Conservation (phyloP, 179 eudicot species). For the Beta corolliflora region DNA sequence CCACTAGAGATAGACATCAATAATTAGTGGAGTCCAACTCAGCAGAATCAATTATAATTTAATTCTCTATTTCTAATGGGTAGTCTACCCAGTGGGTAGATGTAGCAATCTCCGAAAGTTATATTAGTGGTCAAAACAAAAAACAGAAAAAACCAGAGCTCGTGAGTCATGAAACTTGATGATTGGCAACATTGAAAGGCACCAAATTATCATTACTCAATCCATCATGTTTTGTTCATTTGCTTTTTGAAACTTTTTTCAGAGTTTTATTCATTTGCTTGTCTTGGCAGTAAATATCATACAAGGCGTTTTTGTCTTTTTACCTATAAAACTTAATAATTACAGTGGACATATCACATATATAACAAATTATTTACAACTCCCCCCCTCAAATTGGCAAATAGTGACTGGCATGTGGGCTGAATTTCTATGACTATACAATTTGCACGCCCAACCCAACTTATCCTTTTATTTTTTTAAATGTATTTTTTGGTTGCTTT, state of each 20-base stretch:
- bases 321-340: too few species aligned
- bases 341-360: too few species aligned
- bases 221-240: neutral
- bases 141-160: slow-evolving; percentile 11
- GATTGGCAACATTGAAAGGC: slow-evolving; percentile 17
- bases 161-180: slow-evolving; percentile 26
- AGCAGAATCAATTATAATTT: too few species aligned
- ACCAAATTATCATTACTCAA: neutral
- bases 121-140: slow-evolving; percentile 13
- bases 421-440: slow-evolving; percentile 11
- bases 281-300: neutral
- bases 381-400: neutral
- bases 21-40: too few species aligned
- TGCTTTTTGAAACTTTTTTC: neutral
- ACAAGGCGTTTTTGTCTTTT: neutral
- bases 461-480: neutral
- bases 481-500: slow-evolving; percentile 6
- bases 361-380: neutral
- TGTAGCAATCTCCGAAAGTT: too few species aligned
- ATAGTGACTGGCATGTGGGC: slow-evolving; percentile 31
- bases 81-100: too few species aligned
- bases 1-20: too few species aligned
- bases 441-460: slow-evolving; percentile 28
- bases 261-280: neutral
- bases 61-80: too few species aligned